Base-by-base conservation (phyloP, 2,329 filamentous ascomycete species). In the Penicillium sp. region DNA sequence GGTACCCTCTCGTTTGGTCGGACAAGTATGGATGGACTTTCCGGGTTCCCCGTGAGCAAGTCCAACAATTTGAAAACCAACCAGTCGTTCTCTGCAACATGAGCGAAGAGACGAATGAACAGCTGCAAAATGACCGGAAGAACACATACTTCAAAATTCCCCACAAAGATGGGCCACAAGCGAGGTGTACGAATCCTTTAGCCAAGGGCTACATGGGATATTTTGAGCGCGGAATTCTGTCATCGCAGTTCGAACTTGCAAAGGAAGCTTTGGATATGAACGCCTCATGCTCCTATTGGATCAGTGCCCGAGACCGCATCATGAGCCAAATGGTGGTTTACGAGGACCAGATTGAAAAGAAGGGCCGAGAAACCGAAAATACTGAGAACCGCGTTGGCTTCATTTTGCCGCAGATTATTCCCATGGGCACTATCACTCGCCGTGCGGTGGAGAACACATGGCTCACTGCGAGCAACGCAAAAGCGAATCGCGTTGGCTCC, bases 201-300 rank as follows among this genome's bases (percentile, higher is more conserved):
- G 91, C 94, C 7, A 99, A 99, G 73, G 84, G 88, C 10, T 99
- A 97, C 64, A 77, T 96, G 52, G 72, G 85, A 47, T 96, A 95
- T 69, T 97, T 99, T 65, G 94, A 99, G 65, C 89, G 88, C 33
- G 93, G 91, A 0, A 89, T 82, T 0, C 76, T 99, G 3, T 89
- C 90, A 0, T 97, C 93, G 0, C 88, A 96, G 70, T 97, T 88
- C 65, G 70, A 85, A 0, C 93, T 96, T 65, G 94, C 94, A 0
- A 97, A 95, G 67, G 91, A 96, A 70, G 94, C 95, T 0, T 77
- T 99, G 41, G 89, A 97, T 63, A 99, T 99, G 94, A 99, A 99
- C 64, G 91, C 94, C 0, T 96, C 91, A 0, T 99, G 95, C 69
- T 97, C 93, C 0, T 99, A 99, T 73, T 99, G 95, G 94, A 97